These are phyloP conservation scores for Fusarium neocosmosporiellum DNA, from an alignment of 2,329 filamentous ascomycete species.

Conservation along the genomic window DNA sequence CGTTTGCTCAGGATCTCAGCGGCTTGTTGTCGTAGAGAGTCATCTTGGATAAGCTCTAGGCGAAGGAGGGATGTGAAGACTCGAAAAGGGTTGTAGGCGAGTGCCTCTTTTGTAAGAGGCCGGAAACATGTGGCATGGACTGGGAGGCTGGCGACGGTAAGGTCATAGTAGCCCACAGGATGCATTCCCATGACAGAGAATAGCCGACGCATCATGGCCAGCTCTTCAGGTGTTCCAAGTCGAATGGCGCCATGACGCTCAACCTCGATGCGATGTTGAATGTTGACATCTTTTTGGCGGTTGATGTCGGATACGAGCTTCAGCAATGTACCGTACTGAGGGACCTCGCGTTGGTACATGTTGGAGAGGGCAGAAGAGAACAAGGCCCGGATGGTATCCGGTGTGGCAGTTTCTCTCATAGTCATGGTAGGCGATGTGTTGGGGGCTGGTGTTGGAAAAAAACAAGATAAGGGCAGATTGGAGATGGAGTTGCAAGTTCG, in stretches of 20 bases:
- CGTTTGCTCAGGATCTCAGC: slow-evolving; percentile 8
- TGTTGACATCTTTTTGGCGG: background rate
- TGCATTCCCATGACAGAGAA: slow-evolving; percentile 60
- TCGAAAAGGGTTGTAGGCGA: slow-evolving; percentile 57
- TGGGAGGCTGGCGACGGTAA: slow-evolving; percentile 57
- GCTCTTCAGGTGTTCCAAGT: slow-evolving; percentile 55
- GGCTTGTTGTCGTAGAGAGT: background rate
- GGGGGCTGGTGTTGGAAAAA: background rate
- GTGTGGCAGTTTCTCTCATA: slow-evolving; percentile 1
- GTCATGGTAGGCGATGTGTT: background rate
- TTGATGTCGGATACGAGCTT: slow-evolving; percentile 42
- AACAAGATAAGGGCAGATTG: background rate
- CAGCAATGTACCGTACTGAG: slow-evolving; percentile 45
- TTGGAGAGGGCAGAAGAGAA: slow-evolving; percentile 44
- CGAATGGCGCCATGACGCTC: slow-evolving; percentile 59
- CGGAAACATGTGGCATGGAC: slow-evolving; percentile 64
- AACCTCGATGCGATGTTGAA: slow-evolving; percentile 13
- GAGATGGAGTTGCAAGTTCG: background rate
- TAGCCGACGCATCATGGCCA: slow-evolving; percentile 54
- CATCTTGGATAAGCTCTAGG: slow-evolving; percentile 50
- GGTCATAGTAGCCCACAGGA: slow-evolving; percentile 63
- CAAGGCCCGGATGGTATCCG: slow-evolving; percentile 21
- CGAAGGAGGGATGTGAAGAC: slow-evolving; percentile 51
- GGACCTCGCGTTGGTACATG: slow-evolving; percentile 48
- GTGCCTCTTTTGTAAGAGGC: slow-evolving; percentile 48